Conservation (phyloP, 176 grass and related monocot genomes). For the Cymbopogon citratus region DNA sequence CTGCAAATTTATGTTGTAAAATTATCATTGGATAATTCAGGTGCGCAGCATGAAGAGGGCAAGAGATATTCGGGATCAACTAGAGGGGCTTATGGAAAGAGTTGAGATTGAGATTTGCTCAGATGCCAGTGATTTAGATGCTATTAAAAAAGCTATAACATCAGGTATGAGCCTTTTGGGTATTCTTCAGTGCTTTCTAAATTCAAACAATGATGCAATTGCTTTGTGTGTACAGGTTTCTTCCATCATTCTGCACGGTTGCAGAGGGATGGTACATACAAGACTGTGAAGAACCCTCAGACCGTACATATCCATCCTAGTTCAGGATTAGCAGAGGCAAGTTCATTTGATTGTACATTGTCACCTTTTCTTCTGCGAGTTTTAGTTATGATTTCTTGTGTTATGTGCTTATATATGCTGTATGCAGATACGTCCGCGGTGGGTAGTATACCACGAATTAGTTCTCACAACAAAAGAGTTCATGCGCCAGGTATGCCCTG, state of each 20-base stretch:
- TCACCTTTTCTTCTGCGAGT: not conserved
- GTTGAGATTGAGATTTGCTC: constrained; percentile 89
- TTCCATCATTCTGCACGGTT: constrained; percentile 87
- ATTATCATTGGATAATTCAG: constrained; percentile 35
- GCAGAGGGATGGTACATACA: constrained; percentile 88
- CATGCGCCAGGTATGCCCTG: constrained; percentile 72
- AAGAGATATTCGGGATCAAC: constrained; percentile 84
- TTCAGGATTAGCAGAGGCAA: constrained; percentile 85
- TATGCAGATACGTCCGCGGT: constrained; percentile 69
- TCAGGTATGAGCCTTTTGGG: constrained; percentile 45
- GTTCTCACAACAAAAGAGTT: constrained; percentile 92
- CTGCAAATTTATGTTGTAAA: constrained; percentile 13
- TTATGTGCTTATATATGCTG: not conserved
- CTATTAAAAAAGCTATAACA: constrained; percentile 80
- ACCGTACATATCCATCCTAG: constrained; percentile 88
- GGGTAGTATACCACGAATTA: constrained; percentile 80
- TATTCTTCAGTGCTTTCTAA: not conserved
- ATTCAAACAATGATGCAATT: constrained; percentile 3
- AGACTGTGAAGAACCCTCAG: constrained; percentile 83
- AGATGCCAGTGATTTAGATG: constrained; percentile 69
- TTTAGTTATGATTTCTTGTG: constrained; percentile 11
- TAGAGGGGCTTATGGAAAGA: constrained; percentile 88
- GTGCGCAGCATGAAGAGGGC: constrained; percentile 92
- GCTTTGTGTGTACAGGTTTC: constrained; percentile 47
- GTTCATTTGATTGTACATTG: not conserved